Base-by-base conservation (phyloP, 768 basidiomycete genomes). In the Boletus insuetus region DNA sequence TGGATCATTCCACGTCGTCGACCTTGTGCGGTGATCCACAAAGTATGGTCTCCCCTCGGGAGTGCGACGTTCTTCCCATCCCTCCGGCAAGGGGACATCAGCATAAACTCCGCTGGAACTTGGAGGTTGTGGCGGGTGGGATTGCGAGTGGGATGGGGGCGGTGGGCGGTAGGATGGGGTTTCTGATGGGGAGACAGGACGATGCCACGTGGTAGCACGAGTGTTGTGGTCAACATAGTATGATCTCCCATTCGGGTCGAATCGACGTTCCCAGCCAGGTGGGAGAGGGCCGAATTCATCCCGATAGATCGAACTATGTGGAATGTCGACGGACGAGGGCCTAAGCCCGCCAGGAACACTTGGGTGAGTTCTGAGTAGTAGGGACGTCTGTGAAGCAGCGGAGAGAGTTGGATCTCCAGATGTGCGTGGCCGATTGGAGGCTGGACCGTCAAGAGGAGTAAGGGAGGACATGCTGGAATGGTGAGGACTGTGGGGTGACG, bases 1-100 rank as follows among this genome's bases (percentile, higher is more conserved):
- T 4, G 94, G 93, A 70, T 96, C 93, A 20, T 83, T 85, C 93
- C 93, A 96, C 29, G 92, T 94, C 12, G 93, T 95, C 35, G 91
- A 91, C 35, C 92, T 80, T 1, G 87, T 79, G 64, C 81, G 89
- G 70, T 94, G 90, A 66, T 95, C 83, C 19, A 85, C 83, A 53
- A 84, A 86, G 68, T 85, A 86, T 12, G 83, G 80, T 45, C 93
- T 77, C 0, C 93, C 93, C 70, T 94, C 91, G n/a, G 90, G 82
- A 2, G 92, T 93, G 54, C 86, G 84, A 44, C 93, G 83, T 66
- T 94, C 93, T 72, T 95, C 94, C 93, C 94, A 96, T 19, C 93
- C 93, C 8, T 87, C 80, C 0, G 93, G 93, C 10, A 96, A 76
- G 11, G 89, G 91, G 11, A 87, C 77, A 60, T 85, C 85, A 2